Base-by-base conservation (phyloP, 2,329 filamentous ascomycete genomes). In the Fusarium musae region DNA sequence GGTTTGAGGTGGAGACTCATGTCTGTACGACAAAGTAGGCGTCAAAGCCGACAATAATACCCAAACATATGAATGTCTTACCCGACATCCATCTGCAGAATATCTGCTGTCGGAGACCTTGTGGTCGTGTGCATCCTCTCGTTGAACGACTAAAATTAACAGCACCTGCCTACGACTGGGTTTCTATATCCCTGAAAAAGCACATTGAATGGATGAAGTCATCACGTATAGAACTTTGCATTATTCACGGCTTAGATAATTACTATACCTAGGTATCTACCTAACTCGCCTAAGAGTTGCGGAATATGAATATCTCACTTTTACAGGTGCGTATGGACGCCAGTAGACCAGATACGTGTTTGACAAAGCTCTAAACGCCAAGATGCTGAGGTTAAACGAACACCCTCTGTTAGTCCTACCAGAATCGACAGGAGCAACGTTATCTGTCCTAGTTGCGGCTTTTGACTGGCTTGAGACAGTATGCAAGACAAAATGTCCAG, bases 1-100 rank as follows among this genome's bases (percentile, higher is more conserved):
- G 66, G 46, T 58, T 64, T 26, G 37, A 52, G 34, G 71, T 73
- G 71, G 71, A 34, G 58, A 42, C 53, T 54, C 46, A 42, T 30
- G 43, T 63, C 28, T 37, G 37, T 61, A 61, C 40, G 23, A 36
- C 30, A 21, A 26, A 54, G 50, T 6, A 28, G 40, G 50, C 9
- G 34, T 54, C 17, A 53, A 26, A 15, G 37, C 15, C 39, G 43
- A 70, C 66, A 66, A 66, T 46, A 70, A 66, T 44, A 66, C 19
- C 17, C 32, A 9, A 53, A 19, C 46, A 49, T 32, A 37, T 17
- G 26, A 28, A 28, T 37, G 28, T 23, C 12, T 23, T 19, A 30
- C 23, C 23, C 23, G 26, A n/a, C 34, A n/a, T 30, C 10, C n/a
- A 28, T 17, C 21, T 28, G 34, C 23, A 53, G 40, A 13, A 53